Evolutionary conservation across 805 yeast species (phyloP), one percentile per base, ranked within the genome.

Genomic region (Naumovozyma castellii): DNA sequence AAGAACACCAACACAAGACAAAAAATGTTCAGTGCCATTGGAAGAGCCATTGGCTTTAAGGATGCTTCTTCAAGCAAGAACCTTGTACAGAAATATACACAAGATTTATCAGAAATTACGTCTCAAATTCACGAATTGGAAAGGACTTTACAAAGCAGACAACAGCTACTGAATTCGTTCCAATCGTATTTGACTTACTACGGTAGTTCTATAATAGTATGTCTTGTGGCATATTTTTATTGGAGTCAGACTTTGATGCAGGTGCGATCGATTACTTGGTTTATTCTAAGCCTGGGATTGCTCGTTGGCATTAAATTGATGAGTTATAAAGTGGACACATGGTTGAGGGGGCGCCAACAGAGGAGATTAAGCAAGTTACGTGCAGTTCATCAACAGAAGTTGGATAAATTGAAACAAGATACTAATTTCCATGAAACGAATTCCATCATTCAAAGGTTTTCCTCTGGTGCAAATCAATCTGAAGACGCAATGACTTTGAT

Each of bases 371-470:
- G 61, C 40, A 40, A 44, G 10, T 57, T 78, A 38, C 60, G 64
- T 41, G 65, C 64, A 18, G 57, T 66, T 35, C 85, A 79, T 43
- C 63, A 65, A 40, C 59, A 60, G 18, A 76, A 78, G 54, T 69
- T 83, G 36, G 82, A 79, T 17, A 83, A 78, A 44, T 65, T 83
- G 59, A 84, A 84, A 59, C 67, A 72, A 41, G 69, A 75, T 52
- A 83, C 95, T 13, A 81, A 84, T 47, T 90, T 76, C 58, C 73
- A 81, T 50, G 71, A 79, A 12, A 84, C 95, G 1, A 78, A 77
- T 58, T 77, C 81, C n/a, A 67, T 88, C 35, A 63, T 88, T 34
- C 73, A 71, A 38, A 69, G 87, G 51, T 87, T 74, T 48, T 64
- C 71, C 8, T 57, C 62, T 30, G 84, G 81, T 13, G 70, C 65